Evolutionary conservation across 2,329 filamentous ascomycete genomes (phyloP).

Genomic region (Davidsoniella neocaledoniae): DNA sequence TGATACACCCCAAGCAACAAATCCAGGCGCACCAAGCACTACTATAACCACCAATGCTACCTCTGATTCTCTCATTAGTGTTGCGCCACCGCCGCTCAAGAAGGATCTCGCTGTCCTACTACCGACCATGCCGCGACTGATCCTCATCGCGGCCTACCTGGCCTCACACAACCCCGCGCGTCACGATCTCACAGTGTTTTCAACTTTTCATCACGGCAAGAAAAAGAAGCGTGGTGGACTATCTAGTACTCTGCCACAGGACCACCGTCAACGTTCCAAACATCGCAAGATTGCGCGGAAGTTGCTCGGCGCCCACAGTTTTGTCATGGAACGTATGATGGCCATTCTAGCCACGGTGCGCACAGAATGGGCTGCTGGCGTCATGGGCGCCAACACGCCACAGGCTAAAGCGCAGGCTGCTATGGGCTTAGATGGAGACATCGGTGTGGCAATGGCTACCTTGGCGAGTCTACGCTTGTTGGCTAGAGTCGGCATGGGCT

Average conservation of each 20-base stretch:
- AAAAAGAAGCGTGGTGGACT: slow-evolving; percentile 33
- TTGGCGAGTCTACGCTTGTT: slow-evolving; percentile 54
- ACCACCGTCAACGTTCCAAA: slow-evolving; percentile 25
- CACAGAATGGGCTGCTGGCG: slow-evolving; percentile 30
- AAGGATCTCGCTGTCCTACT: slow-evolving; percentile 38
- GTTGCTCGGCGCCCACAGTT: slow-evolving; percentile 59
- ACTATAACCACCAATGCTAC: slow-evolving; percentile 6
- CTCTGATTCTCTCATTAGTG: background rate
- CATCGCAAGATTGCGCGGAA: slow-evolving; percentile 61
- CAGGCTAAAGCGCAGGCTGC: slow-evolving; percentile 19
- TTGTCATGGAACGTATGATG: slow-evolving; percentile 61
- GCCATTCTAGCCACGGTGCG: slow-evolving; percentile 58
- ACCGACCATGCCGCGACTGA: slow-evolving; percentile 55
- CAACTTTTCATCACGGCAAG: slow-evolving; percentile 44
- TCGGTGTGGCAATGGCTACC: slow-evolving; percentile 52
- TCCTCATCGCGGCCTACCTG: slow-evolving; percentile 63
- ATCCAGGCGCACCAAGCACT: background rate
- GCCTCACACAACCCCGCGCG: slow-evolving; percentile 63
- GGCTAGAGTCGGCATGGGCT: slow-evolving; percentile 43
- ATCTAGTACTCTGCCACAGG: slow-evolving; percentile 18
- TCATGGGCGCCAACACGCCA: slow-evolving; percentile 15
- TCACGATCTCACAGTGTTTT: slow-evolving; percentile 62
- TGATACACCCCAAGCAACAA: background rate
- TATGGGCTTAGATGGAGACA: slow-evolving; percentile 32
- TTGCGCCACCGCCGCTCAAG: background rate